Evolutionary conservation across 495 filamentous ascomycete species (phyloP), one percentile per base, ranked within the genome.

Genomic region (Penicillium psychrofluorescens): DNA sequence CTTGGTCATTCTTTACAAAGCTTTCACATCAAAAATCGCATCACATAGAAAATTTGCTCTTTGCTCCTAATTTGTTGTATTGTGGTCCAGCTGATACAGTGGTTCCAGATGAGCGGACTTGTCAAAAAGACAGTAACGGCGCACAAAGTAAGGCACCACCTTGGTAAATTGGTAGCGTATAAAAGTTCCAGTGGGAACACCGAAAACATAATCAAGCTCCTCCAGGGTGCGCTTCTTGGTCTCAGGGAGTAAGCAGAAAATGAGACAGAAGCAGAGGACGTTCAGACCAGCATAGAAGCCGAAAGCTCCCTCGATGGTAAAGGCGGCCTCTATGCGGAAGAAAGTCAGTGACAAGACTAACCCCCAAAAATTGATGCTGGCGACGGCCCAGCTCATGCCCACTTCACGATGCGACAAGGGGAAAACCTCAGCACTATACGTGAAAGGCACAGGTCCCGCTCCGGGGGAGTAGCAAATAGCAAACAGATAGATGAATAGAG

Each of bases 391-490:
- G 0, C 70, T 67, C 80, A 84, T 84, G 11, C 79, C 80, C 35
- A 81, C 58, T 44, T 83, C 78, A 29, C 32, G 32, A 12, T 11
- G 10, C 1, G 9, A 34, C 32, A 34, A 12, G 2, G 32, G 32
- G 10, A 83, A 88, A 0, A 85, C 86, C 56, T 91, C 86, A 35
- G 86, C 86, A 11, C 77, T 80, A 63, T 90, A 89, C 7, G 84
- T 82, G 53, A 88, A 91, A 2, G 88, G 86, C 0, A 91, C 86
- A 6, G 88, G 88, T 0, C 88, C 88, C 55, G 88, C 86, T 22
- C 87, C 87, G 2, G 84, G 82, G 1, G 80, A 84, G 62, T 88
- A 89, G 54, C 86, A 86, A n/a, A 72, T 77, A 35, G 63, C 72
- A 54, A 86, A 88, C 12, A 88, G 48, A 65, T 81, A 88, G 40